phyloP scores from a whole-genome alignment of 805 yeast species.

The Candida ortonii region DNA sequence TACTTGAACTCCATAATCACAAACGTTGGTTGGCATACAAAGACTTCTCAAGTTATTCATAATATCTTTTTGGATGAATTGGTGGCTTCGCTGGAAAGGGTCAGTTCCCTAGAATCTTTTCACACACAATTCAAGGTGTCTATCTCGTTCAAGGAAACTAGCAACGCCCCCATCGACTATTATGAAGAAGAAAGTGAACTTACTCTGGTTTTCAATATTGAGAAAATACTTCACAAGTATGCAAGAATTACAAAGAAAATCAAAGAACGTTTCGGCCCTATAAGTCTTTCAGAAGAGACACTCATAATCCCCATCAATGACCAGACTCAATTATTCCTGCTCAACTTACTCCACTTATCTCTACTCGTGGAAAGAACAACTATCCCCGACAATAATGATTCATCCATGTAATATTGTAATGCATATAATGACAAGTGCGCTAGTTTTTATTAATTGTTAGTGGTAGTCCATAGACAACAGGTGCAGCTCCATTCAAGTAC shows the following conservation, averaged over 20 bases:
- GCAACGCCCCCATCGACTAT: too few species aligned
- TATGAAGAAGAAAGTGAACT: too few species aligned
- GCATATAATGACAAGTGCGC: too few species aligned
- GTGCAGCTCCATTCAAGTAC: conserved; percentile 89
- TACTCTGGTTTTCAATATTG: background rate
- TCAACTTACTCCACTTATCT: conserved; percentile 1
- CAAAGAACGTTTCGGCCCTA: background rate
- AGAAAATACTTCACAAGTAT: background rate
- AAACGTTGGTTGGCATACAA: too few species aligned
- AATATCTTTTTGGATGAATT: too few species aligned
- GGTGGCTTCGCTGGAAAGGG: too few species aligned
- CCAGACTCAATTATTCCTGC: conserved; percentile 1
- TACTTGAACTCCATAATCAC: too few species aligned
- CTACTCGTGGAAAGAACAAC: conserved; percentile 1
- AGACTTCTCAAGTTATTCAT: too few species aligned
- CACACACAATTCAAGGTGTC: too few species aligned
- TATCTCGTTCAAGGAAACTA: too few species aligned
- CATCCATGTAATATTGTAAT: conserved; percentile 2
- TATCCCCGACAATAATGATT: background rate
- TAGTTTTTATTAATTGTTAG: conserved; percentile 28
- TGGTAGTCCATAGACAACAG: conserved; percentile 88
- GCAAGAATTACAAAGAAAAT: background rate
- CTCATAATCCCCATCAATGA: conserved; percentile 1
- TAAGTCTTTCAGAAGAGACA: background rate
- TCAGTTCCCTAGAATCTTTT: too few species aligned